phyloP scores from a whole-genome alignment of 495 filamentous ascomycete species.

The Letharia lupina region DNA sequence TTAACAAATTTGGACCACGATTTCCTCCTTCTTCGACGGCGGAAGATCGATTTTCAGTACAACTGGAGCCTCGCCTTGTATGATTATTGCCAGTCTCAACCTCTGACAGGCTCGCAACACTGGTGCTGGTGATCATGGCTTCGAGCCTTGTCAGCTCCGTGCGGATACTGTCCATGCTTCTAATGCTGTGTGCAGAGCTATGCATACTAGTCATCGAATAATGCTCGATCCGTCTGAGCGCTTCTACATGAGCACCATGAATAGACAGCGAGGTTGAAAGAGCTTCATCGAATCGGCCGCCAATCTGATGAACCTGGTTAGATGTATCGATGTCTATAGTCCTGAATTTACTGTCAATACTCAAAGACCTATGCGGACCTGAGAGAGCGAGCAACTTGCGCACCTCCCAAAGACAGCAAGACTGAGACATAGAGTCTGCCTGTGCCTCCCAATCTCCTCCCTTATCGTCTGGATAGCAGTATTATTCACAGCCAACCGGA shows the following conservation, averaged over 20 bases:
- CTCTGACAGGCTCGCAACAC: neutral
- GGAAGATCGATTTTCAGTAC: neutral
- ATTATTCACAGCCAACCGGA: constrained; percentile 15
- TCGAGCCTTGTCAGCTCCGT: constrained; percentile 16
- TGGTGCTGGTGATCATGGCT: constrained; percentile 5
- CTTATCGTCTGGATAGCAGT: constrained; percentile 16
- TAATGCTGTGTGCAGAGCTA: constrained; percentile 16
- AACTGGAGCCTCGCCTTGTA: neutral
- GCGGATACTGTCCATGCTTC: constrained; percentile 16
- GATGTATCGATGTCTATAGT: constrained; percentile 16
- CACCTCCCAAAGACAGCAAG: constrained; percentile 13
- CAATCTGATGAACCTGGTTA: constrained; percentile 14
- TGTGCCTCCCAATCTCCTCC: constrained; percentile 11
- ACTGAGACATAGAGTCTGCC: constrained; percentile 13
- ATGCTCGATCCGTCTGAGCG: constrained; percentile 11
- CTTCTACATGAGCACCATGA: constrained; percentile 8
- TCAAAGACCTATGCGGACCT: neutral
- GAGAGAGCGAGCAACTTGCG: neutral
- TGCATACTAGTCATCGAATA: constrained; percentile 14
- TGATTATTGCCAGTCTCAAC: neutral
- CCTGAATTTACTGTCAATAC: neutral
- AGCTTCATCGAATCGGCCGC: neutral
- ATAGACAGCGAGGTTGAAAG: constrained; percentile 6
- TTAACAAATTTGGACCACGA: neutral
- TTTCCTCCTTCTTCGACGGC: neutral